Percentiles rank a stretch among this genome's conserved stretches.
phyloP scores from a whole-genome alignment of 257 asterid species.

The Gardenia jasminoides region DNA sequence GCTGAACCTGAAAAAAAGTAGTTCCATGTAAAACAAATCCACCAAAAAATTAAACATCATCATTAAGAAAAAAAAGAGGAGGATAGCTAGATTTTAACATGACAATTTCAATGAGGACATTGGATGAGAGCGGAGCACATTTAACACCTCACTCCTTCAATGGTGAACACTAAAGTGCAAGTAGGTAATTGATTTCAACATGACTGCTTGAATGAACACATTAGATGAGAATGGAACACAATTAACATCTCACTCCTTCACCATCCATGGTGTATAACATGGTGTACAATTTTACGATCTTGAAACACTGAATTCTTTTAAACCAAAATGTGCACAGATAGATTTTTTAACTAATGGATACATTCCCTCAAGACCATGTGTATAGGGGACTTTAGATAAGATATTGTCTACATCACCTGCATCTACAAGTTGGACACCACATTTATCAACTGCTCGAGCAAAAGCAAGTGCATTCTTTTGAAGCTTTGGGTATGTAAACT shows the following conservation, averaged over 20 bases:
- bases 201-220: not conserved
- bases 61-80: conserved; percentile 3
- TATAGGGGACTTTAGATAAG: not conserved
- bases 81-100: not conserved
- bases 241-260: not conserved
- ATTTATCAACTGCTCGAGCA: not conserved
- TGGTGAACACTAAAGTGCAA: not conserved
- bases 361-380: not conserved
- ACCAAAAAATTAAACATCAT: not conserved
- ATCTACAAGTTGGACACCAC: not conserved
- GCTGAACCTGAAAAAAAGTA: conserved; percentile 71
- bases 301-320: not conserved
- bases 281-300: not conserved
- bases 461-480: not conserved
- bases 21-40: conserved; percentile 17
- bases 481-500: not conserved
- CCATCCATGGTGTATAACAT: not conserved
- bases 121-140: not conserved
- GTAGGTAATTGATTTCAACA: not conserved
- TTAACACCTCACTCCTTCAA: conserved; percentile 3
- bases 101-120: not conserved
- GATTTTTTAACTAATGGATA: not conserved
- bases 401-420: not conserved
- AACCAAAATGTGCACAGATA: not conserved
- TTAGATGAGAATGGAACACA: not conserved